Evolutionary conservation across 2,329 filamentous ascomycete species (phyloP).

Genomic region (Colletotrichum tanaceti): DNA sequence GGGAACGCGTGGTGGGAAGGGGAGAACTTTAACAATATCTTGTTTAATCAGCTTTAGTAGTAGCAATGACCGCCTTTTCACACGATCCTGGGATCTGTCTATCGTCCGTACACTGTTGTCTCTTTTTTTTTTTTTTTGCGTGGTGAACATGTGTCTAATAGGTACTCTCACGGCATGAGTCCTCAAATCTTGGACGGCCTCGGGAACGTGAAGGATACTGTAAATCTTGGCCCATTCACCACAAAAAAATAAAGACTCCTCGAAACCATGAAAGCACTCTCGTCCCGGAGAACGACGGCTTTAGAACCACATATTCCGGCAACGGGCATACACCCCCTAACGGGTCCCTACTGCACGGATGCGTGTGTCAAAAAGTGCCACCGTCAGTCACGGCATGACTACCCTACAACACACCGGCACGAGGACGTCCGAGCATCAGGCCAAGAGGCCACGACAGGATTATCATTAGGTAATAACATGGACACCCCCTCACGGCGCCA

Average conservation of each 20-base stretch:
- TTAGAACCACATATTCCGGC: background rate
- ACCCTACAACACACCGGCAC: background rate
- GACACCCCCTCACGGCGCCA: background rate
- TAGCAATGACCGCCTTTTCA: too few relatives aligned
- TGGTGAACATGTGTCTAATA: too few relatives aligned
- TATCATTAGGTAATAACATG: conserved; percentile 15
- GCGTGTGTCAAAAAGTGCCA: background rate
- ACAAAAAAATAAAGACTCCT: too few relatives aligned
- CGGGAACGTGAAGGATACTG: too few relatives aligned
- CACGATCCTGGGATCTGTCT: too few relatives aligned
- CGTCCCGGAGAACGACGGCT: background rate
- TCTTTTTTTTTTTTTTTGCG: too few relatives aligned
- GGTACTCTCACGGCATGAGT: too few relatives aligned
- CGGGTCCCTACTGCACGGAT: too few relatives aligned
- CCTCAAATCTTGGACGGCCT: background rate
- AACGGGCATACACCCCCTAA: too few relatives aligned
- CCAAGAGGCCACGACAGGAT: background rate
- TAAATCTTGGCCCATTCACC: too few relatives aligned
- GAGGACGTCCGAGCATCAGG: background rate
- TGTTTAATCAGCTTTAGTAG: conserved; percentile 55
- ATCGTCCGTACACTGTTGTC: too few relatives aligned
- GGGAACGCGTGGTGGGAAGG: conserved; percentile 56
- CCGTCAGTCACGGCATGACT: background rate
- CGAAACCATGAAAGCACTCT: too few relatives aligned
- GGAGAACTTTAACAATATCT: conserved; percentile 52